phyloP scores from a whole-genome alignment of 2,329 filamentous ascomycete genomes.

The Ascochyta lentis region DNA sequence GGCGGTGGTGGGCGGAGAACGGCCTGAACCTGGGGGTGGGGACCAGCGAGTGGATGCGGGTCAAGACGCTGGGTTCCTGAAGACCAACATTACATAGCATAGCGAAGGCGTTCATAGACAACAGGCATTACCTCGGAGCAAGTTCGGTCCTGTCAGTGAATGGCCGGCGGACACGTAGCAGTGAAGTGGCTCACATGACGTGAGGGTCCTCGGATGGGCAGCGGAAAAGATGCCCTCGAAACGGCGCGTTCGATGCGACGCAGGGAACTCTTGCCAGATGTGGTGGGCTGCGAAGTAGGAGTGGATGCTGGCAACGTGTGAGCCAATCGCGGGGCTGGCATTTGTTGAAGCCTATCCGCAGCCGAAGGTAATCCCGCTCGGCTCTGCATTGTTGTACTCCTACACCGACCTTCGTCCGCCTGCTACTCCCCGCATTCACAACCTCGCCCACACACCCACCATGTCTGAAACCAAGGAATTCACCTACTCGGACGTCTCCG shows the following conservation, averaged over 20 bases:
- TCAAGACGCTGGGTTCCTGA: slow-evolving; percentile 65
- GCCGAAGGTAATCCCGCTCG: slow-evolving; percentile 22
- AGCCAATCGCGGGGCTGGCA: slow-evolving; percentile 25
- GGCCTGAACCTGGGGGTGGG: slow-evolving; percentile 81
- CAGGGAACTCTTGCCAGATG: slow-evolving; percentile 24
- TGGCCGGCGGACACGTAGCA: not conserved
- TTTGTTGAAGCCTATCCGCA: slow-evolving; percentile 21
- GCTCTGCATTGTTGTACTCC: not conserved
- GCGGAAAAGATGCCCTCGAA: slow-evolving; percentile 1
- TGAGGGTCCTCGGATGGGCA: not conserved
- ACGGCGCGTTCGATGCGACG: not conserved
- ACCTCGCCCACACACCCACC: slow-evolving; percentile 18
- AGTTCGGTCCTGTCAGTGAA: not conserved
- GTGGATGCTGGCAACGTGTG: not conserved
- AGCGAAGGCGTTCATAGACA: slow-evolving; percentile 11
- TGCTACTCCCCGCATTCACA: slow-evolving; percentile 3
- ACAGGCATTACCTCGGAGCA: slow-evolving; percentile 2
- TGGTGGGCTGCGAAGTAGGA: not conserved
- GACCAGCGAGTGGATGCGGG: slow-evolving; percentile 89
- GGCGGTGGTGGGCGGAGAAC: slow-evolving; percentile 87
- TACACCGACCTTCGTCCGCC: slow-evolving; percentile 22
- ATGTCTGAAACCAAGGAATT: slow-evolving; percentile 49
- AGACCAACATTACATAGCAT: slow-evolving; percentile 10
- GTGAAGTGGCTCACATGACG: no score
- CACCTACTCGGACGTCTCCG: slow-evolving; percentile 51